A percentile compares a stretch with the other conserved stretches of the same genome.
Evolutionary conservation across 2,329 filamentous ascomycete species (phyloP).

Genomic region (Aspergillus ustus): DNA sequence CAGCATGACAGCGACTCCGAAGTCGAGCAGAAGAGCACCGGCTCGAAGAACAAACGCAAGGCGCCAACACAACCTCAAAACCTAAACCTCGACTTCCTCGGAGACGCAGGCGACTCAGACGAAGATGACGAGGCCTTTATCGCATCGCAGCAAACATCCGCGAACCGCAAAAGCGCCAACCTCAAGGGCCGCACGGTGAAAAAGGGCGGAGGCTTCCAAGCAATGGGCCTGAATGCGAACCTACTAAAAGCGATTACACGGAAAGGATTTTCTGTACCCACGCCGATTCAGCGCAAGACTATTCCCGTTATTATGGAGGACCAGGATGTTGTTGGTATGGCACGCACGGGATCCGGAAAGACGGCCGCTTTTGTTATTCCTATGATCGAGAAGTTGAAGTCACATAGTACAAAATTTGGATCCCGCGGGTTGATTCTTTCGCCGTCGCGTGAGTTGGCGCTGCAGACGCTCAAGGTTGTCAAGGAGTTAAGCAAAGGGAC

Average conservation of each 20-base stretch:
- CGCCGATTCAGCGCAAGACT: conserved; percentile 95
- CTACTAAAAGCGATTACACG: conserved; percentile 87
- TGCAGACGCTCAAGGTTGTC: conserved; percentile 94
- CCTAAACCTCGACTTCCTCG: conserved; percentile 58
- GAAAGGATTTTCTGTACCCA: conserved; percentile 95
- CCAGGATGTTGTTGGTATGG: conserved; percentile 98
- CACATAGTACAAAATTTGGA: conserved; percentile 84
- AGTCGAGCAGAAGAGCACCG: conserved; percentile 51
- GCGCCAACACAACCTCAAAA: conserved; percentile 34
- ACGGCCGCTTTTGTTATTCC: conserved; percentile 98
- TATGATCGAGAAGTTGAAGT: conserved; percentile 92
- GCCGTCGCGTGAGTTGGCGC: conserved; percentile 88
- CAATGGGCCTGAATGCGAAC: conserved; percentile 84
- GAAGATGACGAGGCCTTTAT: conserved; percentile 85
- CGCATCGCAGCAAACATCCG: conserved; percentile 81
- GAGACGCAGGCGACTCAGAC: conserved; percentile 54
- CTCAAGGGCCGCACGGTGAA: conserved; percentile 84
- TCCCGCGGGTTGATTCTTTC: conserved; percentile 86
- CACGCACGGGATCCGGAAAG: conserved; percentile 97
- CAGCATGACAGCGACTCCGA: conserved; percentile 59
- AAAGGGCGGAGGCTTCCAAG: conserved; percentile 95
- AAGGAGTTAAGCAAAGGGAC: conserved; percentile 92
- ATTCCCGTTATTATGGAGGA: conserved; percentile 88
- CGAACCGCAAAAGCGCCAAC: conserved; percentile 82
- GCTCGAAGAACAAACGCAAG: conserved; percentile 52